Evolutionary conservation across 176 grass and related monocot genomes (phyloP).

Genomic region (Paspalum notatum): DNA sequence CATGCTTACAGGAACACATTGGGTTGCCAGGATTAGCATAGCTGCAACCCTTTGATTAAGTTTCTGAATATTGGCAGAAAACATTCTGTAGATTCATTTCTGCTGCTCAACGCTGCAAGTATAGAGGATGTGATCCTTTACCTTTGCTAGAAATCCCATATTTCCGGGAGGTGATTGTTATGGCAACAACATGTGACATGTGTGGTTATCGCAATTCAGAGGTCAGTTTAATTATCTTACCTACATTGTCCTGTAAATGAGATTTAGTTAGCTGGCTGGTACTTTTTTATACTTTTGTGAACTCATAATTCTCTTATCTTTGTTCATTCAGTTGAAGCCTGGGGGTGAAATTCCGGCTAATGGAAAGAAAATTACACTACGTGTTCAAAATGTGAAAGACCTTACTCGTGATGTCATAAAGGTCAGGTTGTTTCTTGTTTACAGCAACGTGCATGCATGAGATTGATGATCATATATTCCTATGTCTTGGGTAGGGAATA

Average conservation of each 20-base stretch:
- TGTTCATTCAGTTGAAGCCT: constrained; percentile 77
- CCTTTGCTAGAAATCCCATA: constrained; percentile 88
- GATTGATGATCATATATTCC: constrained; percentile 18
- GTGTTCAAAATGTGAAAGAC: constrained; percentile 65
- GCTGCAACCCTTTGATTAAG: constrained; percentile 1
- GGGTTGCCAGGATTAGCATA: neutral
- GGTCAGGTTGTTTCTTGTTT: constrained; percentile 50
- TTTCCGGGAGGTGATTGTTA: constrained; percentile 90
- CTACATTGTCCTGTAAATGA: constrained; percentile 4
- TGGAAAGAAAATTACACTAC: constrained; percentile 80
- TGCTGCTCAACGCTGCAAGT: constrained; percentile 7
- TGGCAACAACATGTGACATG: constrained; percentile 80
- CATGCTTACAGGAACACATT: neutral
- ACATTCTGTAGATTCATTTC: constrained; percentile 8
- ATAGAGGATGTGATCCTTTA: constrained; percentile 44
- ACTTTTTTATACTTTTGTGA: neutral
- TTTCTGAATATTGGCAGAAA: neutral
- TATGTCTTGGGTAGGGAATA: neutral
- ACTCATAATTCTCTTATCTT: constrained; percentile 15
- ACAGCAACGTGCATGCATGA: neutral
- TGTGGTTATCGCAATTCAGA: constrained; percentile 97
- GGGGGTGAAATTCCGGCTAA: constrained; percentile 87
- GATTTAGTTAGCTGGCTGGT: neutral
- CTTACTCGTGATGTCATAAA: constrained; percentile 98
- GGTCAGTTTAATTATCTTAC: constrained; percentile 51